Percentiles rank a stretch among this genome's conserved stretches.
These are phyloP conservation scores for Beta lomatogona DNA, from an alignment of 179 eudicot genomes.

Conservation along the genomic window DNA sequence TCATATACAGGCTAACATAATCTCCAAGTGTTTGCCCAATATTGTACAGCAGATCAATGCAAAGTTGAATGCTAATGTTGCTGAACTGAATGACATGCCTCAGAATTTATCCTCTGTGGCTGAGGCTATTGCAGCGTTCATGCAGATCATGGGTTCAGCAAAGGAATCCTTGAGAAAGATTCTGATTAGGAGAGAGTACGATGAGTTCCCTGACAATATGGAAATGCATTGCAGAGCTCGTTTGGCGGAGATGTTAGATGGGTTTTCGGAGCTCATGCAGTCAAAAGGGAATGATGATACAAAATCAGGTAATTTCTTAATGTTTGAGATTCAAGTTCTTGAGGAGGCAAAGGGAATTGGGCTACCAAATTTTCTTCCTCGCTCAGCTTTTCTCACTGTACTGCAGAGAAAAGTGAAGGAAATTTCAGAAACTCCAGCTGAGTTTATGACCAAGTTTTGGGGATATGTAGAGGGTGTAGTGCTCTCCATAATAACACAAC, in stretches of 20 bases:
- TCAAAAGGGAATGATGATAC: not conserved
- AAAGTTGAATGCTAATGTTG: conserved; percentile 31
- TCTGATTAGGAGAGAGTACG: conserved; percentile 48
- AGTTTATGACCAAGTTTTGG: conserved; percentile 44
- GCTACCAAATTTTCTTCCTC: conserved; percentile 56
- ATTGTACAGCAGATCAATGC: conserved; percentile 52
- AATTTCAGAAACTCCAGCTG: conserved; percentile 35
- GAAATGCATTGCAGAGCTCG: conserved; percentile 49
- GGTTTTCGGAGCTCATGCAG: conserved; percentile 34
- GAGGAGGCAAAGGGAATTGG: conserved; percentile 39
- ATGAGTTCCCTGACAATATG: conserved; percentile 44
- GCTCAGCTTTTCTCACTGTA: conserved; percentile 38
- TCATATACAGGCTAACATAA: conserved; percentile 47
- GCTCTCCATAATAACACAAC: conserved; percentile 29
- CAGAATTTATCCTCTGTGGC: conserved; percentile 33
- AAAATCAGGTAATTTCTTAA: conserved; percentile 29
- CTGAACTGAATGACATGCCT: conserved; percentile 42
- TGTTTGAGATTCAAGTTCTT: conserved; percentile 42
- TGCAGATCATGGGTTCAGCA: conserved; percentile 44
- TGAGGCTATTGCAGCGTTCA: conserved; percentile 43
- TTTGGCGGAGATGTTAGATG: conserved; percentile 39
- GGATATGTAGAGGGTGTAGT: conserved; percentile 47
- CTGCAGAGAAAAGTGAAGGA: conserved; percentile 40
- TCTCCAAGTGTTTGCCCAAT: conserved; percentile 47
- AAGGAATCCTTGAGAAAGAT: conserved; percentile 50